Evolutionary conservation across 1,139 yeast species (phyloP).

Genomic region (Yamadazyma sp.): DNA sequence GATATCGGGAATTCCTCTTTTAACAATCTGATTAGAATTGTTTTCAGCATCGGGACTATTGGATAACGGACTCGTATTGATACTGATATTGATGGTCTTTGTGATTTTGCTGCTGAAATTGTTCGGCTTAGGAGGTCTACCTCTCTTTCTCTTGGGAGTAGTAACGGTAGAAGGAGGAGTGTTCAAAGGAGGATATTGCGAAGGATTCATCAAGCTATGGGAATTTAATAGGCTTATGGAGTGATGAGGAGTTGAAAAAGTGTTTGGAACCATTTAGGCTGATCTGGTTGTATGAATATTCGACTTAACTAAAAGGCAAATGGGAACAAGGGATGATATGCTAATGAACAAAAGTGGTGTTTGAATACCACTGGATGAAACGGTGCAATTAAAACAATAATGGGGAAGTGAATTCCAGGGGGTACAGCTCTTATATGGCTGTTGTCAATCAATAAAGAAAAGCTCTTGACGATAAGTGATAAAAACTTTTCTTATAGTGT

Average conservation of each 20-base stretch:
- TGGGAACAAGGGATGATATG: neutral
- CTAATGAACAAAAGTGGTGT: no score
- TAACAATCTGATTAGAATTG: constrained; percentile 40
- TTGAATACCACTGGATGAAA: no score
- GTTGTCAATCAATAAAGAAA: neutral
- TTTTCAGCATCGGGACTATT: constrained; percentile 34
- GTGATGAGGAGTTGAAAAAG: constrained; percentile 7
- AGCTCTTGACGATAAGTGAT: no score
- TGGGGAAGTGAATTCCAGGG: no score
- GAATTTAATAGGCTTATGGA: constrained; percentile 5
- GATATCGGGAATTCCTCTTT: constrained; percentile 46
- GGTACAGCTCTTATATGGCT: no score
- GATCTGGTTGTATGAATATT: neutral
- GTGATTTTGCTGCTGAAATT: constrained; percentile 42
- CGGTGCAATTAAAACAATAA: no score
- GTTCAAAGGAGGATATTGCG: constrained; percentile 2
- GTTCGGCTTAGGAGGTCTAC: constrained; percentile 49
- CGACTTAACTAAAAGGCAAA: constrained; percentile 1
- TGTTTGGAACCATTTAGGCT: constrained; percentile 9
- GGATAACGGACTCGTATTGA: constrained; percentile 36
- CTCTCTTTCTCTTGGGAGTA: constrained; percentile 41
- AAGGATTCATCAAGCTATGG: constrained; percentile 6
- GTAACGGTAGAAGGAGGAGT: constrained; percentile 10
- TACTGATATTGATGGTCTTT: constrained; percentile 43
- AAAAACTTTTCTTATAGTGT: no score